phyloP scores from a whole-genome alignment of 805 yeast species.

The Yarrowia divulgata region DNA sequence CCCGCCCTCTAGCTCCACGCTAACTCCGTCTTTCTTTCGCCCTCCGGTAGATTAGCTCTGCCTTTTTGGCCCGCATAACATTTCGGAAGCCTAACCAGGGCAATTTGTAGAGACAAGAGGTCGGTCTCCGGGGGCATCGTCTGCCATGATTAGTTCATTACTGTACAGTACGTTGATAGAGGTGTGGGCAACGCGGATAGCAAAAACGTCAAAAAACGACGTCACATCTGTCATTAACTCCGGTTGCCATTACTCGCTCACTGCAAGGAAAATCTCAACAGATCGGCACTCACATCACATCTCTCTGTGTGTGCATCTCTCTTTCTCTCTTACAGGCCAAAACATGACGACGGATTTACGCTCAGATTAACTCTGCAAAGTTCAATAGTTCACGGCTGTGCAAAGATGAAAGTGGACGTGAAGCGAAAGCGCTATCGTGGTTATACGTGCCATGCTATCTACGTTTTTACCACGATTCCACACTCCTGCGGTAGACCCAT shows the following conservation, averaged over 20 bases:
- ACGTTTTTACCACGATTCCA: too few species aligned
- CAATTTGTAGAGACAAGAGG: neutral
- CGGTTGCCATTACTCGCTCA: neutral
- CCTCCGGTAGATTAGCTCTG: conserved; percentile 11
- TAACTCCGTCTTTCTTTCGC: conserved; percentile 12
- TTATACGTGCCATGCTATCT: too few species aligned
- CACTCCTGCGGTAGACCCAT: too few species aligned
- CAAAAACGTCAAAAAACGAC: too few species aligned
- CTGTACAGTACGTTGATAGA: too few species aligned
- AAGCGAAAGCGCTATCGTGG: too few species aligned
- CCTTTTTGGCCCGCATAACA: conserved; percentile 5
- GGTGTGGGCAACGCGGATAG: too few species aligned
- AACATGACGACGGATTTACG: neutral
- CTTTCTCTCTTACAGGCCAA: too few species aligned
- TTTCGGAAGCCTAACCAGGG: neutral
- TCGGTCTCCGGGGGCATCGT: neutral
- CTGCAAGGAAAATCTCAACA: conserved; percentile 24
- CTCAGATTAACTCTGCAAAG: conserved; percentile 1
- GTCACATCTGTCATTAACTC: too few species aligned
- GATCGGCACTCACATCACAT: conserved; percentile 19
- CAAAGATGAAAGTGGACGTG: neutral
- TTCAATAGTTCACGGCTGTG: conserved; percentile 2
- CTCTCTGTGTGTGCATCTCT: neutral
- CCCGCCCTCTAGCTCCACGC: conserved; percentile 3
- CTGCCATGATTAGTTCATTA: too few species aligned